These are phyloP conservation scores for Cercophora newfieldiana DNA, from an alignment of 495 filamentous ascomycete genomes.

Conservation along the genomic window DNA sequence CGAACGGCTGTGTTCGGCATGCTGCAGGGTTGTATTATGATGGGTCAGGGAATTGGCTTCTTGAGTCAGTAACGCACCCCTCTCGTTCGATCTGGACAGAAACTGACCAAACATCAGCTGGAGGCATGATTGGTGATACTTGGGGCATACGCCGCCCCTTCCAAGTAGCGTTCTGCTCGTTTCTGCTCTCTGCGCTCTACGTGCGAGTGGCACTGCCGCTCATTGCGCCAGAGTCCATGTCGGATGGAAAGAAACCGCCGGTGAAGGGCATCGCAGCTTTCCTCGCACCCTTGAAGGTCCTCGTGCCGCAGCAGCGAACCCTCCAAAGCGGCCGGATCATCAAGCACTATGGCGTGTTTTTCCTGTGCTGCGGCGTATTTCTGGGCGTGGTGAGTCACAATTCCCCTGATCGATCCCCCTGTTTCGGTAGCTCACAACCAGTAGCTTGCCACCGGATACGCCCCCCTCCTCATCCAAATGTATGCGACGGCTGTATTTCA, in stretches of 20 bases:
- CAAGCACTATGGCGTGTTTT: slow-evolving; percentile 52
- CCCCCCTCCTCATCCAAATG: slow-evolving; percentile 52
- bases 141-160: slow-evolving; percentile 56
- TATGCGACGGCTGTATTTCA: slow-evolving; percentile 55
- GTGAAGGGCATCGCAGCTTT: slow-evolving; percentile 43
- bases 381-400: slow-evolving; percentile 52
- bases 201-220: slow-evolving; percentile 40
- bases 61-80: slow-evolving; percentile 36
- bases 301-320: slow-evolving; percentile 48
- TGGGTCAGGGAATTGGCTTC: slow-evolving; percentile 55
- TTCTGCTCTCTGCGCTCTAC: slow-evolving; percentile 43
- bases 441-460: slow-evolving; percentile 57
- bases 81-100: background rate
- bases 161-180: slow-evolving; percentile 50
- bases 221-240: slow-evolving; percentile 39
- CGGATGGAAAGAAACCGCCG: slow-evolving; percentile 31
- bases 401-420: background rate
- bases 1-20: slow-evolving; percentile 55
- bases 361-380: slow-evolving; percentile 56
- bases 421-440: background rate
- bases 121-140: slow-evolving; percentile 53
- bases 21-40: slow-evolving; percentile 55
- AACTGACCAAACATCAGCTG: slow-evolving; percentile 32
- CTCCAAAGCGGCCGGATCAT: slow-evolving; percentile 41
- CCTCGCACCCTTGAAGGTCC: slow-evolving; percentile 55